Evolutionary conservation across 805 yeast genomes (phyloP), one percentile per base, ranked within the genome.

Genomic region (Kodamaea neixiangensis): DNA sequence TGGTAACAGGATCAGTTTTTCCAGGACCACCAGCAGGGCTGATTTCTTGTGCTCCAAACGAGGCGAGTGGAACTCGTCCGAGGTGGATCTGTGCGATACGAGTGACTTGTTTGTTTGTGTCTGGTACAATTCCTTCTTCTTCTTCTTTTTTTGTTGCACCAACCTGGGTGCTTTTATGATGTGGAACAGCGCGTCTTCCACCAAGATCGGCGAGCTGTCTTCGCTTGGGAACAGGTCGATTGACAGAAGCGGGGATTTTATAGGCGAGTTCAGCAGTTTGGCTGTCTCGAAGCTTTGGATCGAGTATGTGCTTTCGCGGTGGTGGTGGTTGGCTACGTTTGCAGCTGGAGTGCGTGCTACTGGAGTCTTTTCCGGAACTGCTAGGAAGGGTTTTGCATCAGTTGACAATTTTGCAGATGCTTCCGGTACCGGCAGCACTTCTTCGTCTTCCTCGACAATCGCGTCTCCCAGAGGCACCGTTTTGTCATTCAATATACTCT

Each of bases 221-320:
- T 48, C 51, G 18, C 47, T 48, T 49, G 49, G 62, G 54, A 48
- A 61, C 59, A 53, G 63, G 58, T 10, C 61, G 51, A 19, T 60
- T 62, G 13, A 61, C 64, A 46, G 57, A 58, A 17, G 54, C 49
- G 38, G 61, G 44, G 19, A 54, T 50, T 7, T 69, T 65, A 7
- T 66, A 57, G 41, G 56, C 3, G 55, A 42, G 31, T 10, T 39
- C 13, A 15, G 47, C 41, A 61, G 57, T 18, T 54, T 53, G 14
- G 70, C 69, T 1, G 71, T 65, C 50, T 65, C 67, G 45, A 67
- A 67, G 9, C 68, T 57, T 56, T 59, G 68, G 5, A 58, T 54
- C 21, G 68, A 60, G 45, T 49, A 43, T 3, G 56, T 49, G 29
- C 50, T 43, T 14, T 43, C 39, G n/a, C 44, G 22, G 31, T 50